phyloP scores from a whole-genome alignment of 2,329 filamentous ascomycete species.

The Macroventuria anomochaeta region DNA sequence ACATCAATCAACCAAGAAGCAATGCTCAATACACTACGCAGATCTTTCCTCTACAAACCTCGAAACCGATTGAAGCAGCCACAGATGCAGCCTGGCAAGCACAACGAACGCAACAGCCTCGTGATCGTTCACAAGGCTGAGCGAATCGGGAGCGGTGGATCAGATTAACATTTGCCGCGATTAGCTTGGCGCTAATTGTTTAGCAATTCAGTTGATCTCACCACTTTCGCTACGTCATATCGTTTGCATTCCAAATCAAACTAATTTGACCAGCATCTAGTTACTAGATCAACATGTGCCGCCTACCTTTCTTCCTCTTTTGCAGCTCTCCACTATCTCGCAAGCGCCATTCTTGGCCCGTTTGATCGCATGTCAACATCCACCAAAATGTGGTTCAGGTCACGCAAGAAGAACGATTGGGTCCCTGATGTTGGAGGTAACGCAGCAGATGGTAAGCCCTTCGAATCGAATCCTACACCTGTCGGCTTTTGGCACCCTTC shows the following conservation, averaged over 20 bases:
- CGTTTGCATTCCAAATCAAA: neutral
- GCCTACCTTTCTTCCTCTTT: neutral
- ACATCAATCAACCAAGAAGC: neutral
- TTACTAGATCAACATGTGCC: constrained; percentile 3
- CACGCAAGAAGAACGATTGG: constrained; percentile 11
- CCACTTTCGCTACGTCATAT: constrained; percentile 15
- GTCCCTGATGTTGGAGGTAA: constrained; percentile 14
- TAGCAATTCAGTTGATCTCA: constrained; percentile 8
- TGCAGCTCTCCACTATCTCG: neutral
- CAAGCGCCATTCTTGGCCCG: neutral
- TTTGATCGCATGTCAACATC: neutral
- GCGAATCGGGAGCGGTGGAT: constrained; percentile 1
- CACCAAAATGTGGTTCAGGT: constrained; percentile 7
- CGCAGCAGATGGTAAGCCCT: constrained; percentile 16
- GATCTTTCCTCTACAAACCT: neutral
- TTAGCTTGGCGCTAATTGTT: constrained; percentile 10
- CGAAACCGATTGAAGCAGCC: neutral
- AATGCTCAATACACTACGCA: neutral
- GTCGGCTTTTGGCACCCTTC: constrained; percentile 57
- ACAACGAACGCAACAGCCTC: neutral
- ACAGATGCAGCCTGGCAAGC: neutral
- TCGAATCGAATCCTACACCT: constrained; percentile 35
- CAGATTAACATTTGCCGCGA: neutral
- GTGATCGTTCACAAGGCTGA: neutral
- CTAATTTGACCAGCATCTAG: neutral